Conservation (phyloP, 2,329 filamentous ascomycete genomes). For the Lachnellula suecica region DNA sequence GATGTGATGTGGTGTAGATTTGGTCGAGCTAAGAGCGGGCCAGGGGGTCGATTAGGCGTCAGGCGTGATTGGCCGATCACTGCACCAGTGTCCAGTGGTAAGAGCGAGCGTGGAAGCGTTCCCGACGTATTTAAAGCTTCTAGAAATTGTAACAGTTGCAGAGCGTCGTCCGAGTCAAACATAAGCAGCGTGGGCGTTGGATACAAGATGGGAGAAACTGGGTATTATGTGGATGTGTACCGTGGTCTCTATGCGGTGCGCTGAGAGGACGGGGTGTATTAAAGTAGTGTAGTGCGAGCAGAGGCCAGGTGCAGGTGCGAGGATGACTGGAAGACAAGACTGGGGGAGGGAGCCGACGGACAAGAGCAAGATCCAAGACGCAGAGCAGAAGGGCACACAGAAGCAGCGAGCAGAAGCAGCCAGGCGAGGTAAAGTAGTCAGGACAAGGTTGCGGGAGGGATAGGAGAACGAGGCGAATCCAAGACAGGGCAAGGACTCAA, state of each 20-base stretch:
- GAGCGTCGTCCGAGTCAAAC: neutral
- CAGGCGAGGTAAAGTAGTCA: neutral
- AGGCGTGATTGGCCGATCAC: neutral
- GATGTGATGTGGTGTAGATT: neutral
- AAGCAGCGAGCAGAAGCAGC: neutral
- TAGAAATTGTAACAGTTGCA: neutral
- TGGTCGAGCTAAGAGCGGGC: neutral
- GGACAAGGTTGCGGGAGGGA: constrained; percentile 1
- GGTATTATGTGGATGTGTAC: constrained; percentile 2
- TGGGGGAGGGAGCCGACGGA: neutral
- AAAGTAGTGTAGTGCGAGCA: constrained; percentile 1
- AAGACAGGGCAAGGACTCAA: neutral
- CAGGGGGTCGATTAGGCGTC: neutral
- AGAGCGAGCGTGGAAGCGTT: constrained; percentile 1
- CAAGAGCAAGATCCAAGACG: neutral
- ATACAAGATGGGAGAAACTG: constrained; percentile 1
- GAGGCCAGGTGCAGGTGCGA: neutral
- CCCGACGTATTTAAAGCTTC: neutral
- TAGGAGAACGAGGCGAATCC: neutral
- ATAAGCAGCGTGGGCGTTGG: neutral
- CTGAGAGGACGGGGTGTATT: constrained; percentile 2
- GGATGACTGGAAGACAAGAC: neutral
- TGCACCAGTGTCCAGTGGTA: neutral
- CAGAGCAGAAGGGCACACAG: neutral
- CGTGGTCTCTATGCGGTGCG: constrained; percentile 2